Percentiles rank a stretch among this genome's conserved stretches.
Conservation (phyloP, 306 rosid genomes). For the Phaseolus lunatus region DNA sequence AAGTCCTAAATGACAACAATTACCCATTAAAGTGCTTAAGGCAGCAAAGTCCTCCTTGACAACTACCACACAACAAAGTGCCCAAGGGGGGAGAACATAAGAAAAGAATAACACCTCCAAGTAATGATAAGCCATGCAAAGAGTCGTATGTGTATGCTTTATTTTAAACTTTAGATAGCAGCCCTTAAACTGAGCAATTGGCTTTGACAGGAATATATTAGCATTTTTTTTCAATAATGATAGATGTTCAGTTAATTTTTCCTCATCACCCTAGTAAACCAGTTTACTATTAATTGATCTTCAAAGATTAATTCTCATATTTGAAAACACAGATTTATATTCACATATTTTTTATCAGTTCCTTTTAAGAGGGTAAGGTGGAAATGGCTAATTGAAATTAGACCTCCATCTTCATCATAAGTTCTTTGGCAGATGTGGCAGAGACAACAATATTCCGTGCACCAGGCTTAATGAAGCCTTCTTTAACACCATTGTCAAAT, state of each 20-base stretch:
- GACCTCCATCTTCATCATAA: conserved; percentile 87
- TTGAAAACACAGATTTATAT: conserved; percentile 14
- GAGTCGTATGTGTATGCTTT: conserved; percentile 15
- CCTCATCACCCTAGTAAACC: conserved; percentile 28
- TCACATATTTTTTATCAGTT: conserved; percentile 20
- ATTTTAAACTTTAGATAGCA: not conserved
- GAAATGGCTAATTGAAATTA: conserved; percentile 27
- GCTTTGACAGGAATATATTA: conserved; percentile 25
- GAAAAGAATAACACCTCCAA: conserved; percentile 20
- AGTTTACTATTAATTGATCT: too few species aligned
- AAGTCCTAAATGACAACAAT: conserved; percentile 30
- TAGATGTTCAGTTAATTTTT: conserved; percentile 13
- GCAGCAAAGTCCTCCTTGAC: conserved; percentile 29
- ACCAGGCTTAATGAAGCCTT: conserved; percentile 89
- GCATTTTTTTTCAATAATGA: conserved; percentile 4
- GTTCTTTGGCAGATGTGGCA: conserved; percentile 89
- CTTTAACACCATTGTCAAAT: conserved; percentile 90
- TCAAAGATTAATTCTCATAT: conserved; percentile 26
- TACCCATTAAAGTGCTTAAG: not conserved
- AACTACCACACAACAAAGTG: conserved; percentile 9
- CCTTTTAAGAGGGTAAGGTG: conserved; percentile 12
- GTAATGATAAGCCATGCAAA: conserved; percentile 18
- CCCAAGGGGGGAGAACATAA: conserved; percentile 4
- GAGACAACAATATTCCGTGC: conserved; percentile 85
- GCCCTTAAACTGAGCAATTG: conserved; percentile 36